Evolutionary conservation across 176 grass and related monocot species (phyloP).

Genomic region (Bromus sterilis): DNA sequence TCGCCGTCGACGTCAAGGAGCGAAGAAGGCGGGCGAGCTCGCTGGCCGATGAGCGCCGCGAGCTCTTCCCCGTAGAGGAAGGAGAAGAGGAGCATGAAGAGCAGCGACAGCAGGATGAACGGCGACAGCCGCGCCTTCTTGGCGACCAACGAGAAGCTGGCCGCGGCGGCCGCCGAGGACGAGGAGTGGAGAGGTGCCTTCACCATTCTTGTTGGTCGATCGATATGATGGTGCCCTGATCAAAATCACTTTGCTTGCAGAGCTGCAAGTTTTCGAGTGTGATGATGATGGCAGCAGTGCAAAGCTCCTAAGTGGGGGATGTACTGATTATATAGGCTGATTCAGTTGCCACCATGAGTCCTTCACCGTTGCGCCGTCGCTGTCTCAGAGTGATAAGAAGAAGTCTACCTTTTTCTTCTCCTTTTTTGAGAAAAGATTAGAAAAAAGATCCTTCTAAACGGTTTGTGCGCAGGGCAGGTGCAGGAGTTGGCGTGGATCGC

Average conservation of each 20-base stretch:
- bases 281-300: not conserved
- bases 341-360: not conserved
- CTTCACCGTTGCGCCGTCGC: not conserved
- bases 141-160: not conserved
- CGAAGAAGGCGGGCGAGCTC: not conserved
- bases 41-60: constrained; percentile 21
- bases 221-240: not conserved
- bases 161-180: not conserved
- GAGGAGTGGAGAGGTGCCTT: constrained; percentile 24
- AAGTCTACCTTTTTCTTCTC: not conserved
- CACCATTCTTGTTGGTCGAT: constrained; percentile 26
- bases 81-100: constrained; percentile 52
- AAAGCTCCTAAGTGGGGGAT: not conserved
- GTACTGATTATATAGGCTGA: constrained; percentile 12
- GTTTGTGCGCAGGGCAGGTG: not conserved
- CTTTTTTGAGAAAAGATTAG: not conserved
- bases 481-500: not conserved
- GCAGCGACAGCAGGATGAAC: constrained; percentile 18
- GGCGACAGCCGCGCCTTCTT: constrained; percentile 41
- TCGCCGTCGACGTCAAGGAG: not conserved
- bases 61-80: constrained; percentile 64
- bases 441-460: not conserved
- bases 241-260: not conserved
- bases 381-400: not conserved
- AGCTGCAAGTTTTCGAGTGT: not conserved